phyloP scores from a whole-genome alignment of 257 asterid genomes.

The Thymus mandschuricus region DNA sequence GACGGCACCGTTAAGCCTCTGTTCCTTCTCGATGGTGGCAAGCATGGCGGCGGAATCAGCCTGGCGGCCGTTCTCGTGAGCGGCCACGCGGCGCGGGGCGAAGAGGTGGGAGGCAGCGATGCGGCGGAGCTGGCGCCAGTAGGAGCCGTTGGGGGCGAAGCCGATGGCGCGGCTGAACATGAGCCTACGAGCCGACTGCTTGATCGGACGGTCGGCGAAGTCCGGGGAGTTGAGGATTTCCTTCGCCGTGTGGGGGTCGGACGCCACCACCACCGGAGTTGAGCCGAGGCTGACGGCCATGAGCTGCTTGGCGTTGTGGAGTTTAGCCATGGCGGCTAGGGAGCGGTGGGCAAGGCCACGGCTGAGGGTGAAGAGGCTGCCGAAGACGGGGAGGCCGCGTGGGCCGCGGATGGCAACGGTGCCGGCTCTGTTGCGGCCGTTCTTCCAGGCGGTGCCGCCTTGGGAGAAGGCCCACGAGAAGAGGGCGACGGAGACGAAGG shows the following conservation, averaged over 20 bases:
- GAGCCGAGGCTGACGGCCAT: slow-evolving; percentile 45
- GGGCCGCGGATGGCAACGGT: not conserved
- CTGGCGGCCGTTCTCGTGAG: slow-evolving; percentile 39
- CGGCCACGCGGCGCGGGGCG: slow-evolving; percentile 44
- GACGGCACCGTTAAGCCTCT: slow-evolving; percentile 19
- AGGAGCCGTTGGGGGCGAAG: slow-evolving; percentile 60
- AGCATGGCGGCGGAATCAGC: slow-evolving; percentile 39
- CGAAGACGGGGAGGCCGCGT: not conserved
- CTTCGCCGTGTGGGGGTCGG: slow-evolving; percentile 49
- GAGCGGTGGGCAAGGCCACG: slow-evolving; percentile 5
- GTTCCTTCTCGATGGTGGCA: slow-evolving; percentile 28
- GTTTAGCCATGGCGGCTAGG: slow-evolving; percentile 19
- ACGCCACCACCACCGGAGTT: slow-evolving; percentile 55
- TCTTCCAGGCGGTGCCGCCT: not conserved
- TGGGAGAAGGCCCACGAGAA: not conserved
- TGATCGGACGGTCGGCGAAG: slow-evolving; percentile 65
- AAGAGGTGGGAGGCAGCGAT: slow-evolving; percentile 63
- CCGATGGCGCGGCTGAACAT: slow-evolving; percentile 55
- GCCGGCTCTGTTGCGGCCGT: not conserved
- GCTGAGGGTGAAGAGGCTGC: slow-evolving; percentile 1
- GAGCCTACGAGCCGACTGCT: slow-evolving; percentile 49
- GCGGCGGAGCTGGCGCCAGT: slow-evolving; percentile 66
- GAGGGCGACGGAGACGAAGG: slow-evolving; percentile 24
- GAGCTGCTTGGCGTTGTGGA: slow-evolving; percentile 45
- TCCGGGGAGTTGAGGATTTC: slow-evolving; percentile 47